Conservation (phyloP, 2,329 filamentous ascomycete genomes). For the Cadophora sp. region DNA sequence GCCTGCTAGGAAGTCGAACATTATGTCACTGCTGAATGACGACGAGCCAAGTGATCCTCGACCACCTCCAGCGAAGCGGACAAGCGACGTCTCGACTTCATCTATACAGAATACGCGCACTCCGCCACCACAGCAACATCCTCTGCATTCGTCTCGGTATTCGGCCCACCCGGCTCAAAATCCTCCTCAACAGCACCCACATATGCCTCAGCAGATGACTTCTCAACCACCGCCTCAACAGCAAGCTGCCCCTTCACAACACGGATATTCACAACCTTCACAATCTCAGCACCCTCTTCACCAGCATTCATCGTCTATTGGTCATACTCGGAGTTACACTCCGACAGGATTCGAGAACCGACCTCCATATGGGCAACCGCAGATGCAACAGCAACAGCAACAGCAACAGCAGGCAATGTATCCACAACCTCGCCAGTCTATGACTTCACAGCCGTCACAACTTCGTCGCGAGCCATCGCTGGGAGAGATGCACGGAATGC, state of each 20-base stretch:
- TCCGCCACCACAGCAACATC: constrained; percentile 41
- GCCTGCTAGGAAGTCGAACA: constrained; percentile 64
- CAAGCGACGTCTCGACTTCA: constrained; percentile 36
- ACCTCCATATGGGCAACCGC: constrained; percentile 48
- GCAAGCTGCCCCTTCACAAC: constrained; percentile 48
- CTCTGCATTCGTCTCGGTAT: constrained; percentile 43
- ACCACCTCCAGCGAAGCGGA: constrained; percentile 40
- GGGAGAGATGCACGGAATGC: constrained; percentile 39
- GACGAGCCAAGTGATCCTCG: constrained; percentile 56
- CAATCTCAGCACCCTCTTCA: constrained; percentile 49
- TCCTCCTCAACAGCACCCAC: constrained; percentile 40
- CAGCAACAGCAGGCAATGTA: constrained; percentile 44
- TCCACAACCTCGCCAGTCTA: constrained; percentile 40
- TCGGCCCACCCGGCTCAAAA: constrained; percentile 48
- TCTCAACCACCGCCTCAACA: constrained; percentile 54
- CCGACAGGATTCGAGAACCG: constrained; percentile 40
- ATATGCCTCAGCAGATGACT: constrained; percentile 53
- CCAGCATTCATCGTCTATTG: constrained; percentile 53
- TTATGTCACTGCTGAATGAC: constrained; percentile 65
- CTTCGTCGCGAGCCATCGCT: constrained; percentile 41
- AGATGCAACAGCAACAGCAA: constrained; percentile 45
- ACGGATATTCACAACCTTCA: constrained; percentile 55
- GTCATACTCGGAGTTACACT: constrained; percentile 41
- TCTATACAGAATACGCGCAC: constrained; percentile 37
- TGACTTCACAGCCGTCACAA: constrained; percentile 36